Evolutionary conservation across 2,329 filamentous ascomycete species (phyloP), one percentile per base, ranked within the genome.

Genomic region (Penicillium sp.): DNA sequence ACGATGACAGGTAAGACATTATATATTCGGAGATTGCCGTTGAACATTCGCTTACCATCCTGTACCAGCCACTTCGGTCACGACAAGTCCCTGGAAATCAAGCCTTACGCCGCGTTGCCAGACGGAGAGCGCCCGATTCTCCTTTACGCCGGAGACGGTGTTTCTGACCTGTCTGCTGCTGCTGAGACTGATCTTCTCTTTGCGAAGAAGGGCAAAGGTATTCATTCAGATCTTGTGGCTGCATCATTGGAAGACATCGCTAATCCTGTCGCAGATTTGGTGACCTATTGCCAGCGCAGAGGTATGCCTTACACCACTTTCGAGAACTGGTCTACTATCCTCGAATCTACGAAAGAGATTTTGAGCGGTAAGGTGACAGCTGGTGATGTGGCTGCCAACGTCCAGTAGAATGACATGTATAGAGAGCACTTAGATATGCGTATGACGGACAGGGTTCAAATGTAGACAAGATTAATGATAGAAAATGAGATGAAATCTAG

Each of bases 141-240:
- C 77, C 91, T 97, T 73, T 99, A 99, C 68, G 93, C 94, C 31
- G 94, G 94, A 54, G 93, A 97, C 66, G 93, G 93, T 45, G 91
- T 97, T 4, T 95, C 90, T 3, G 93, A 97, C 71, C 80, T 97
- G 48, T 95, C 90, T 24, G 94, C 93, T 8, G 93, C 94, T 3
- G 86, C 88, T 64, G 92, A 97, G 79, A 96, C 92, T 2, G 92
- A 97, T 72, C 77, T 97, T 50, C 80, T 97, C 34, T 97, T 97
- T 68, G 93, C 93, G 49, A 97, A 97, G 81, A 88, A 89, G 60
- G 93, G 91, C 21, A 87, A 90, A 72, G 90, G 89, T 91, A 77
- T 29, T 39, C 3, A 65, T n/a, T 34, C 43, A 3, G 34, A n/a
- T 29, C 13, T 16, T 22, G 24, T 49, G 16, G 18, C 7, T 2